Percentiles rank a stretch among this genome's conserved stretches.
phyloP scores from a whole-genome alignment of 495 filamentous ascomycete species.

The Hypoxylon rickii region DNA sequence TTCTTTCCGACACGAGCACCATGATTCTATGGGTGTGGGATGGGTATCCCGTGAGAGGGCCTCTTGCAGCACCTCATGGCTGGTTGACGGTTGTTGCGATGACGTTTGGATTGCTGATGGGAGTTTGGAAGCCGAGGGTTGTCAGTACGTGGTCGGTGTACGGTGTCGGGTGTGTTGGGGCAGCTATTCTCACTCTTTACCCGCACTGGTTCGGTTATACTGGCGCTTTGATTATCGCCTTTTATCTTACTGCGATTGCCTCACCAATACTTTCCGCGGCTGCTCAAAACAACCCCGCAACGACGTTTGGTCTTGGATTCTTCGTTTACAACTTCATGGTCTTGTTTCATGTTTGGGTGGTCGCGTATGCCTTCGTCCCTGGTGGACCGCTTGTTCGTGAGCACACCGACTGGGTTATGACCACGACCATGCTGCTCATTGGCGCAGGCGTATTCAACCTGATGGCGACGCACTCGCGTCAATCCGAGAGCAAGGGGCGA shows the following conservation, averaged over 20 bases:
- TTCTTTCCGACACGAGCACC: conserved; percentile 95
- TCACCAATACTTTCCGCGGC: conserved; percentile 77
- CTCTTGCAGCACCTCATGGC: conserved; percentile 86
- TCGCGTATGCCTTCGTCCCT: conserved; percentile 99
- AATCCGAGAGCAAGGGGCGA: conserved; percentile 14
- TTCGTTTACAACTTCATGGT: conserved; percentile 88
- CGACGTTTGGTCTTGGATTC: conserved; percentile 85
- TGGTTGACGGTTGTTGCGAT: conserved; percentile 83
- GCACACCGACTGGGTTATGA: conserved; percentile 94
- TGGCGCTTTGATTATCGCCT: conserved; percentile 73
- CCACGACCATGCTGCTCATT: conserved; percentile 78
- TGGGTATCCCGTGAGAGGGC: conserved; percentile 89
- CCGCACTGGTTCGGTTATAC: conserved; percentile 89
- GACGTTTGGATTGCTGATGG: conserved; percentile 79
- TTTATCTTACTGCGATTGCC: conserved; percentile 82
- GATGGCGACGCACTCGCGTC: conserved; percentile 48
- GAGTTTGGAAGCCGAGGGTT: conserved; percentile 72
- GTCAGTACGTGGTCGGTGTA: conserved; percentile 80
- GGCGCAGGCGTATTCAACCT: conserved; percentile 84
- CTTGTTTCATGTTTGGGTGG: conserved; percentile 96
- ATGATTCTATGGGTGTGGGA: conserved; percentile 99
- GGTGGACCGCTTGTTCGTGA: conserved; percentile 92
- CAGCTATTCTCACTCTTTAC: conserved; percentile 77
- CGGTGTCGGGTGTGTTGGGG: conserved; percentile 76
- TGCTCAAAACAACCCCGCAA: conserved; percentile 72